A percentile compares a stretch with the other conserved stretches of the same genome.
Conservation (phyloP, 2,329 filamentous ascomycete genomes). For the Colletotrichum shisoi region DNA sequence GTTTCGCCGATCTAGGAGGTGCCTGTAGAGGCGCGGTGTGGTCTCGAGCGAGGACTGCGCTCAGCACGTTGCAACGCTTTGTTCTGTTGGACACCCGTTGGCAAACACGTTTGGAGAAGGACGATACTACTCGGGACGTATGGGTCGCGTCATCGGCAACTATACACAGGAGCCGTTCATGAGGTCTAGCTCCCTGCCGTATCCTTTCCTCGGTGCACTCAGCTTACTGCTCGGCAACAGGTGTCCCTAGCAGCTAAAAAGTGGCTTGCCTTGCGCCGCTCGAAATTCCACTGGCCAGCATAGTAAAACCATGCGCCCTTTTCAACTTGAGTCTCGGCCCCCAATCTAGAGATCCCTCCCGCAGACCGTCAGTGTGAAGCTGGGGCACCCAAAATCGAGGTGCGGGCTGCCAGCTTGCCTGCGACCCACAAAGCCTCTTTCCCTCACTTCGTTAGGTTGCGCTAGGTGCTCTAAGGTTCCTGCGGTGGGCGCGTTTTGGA, state of each 20-base stretch:
- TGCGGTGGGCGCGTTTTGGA: not conserved
- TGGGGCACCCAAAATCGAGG: conserved; percentile 5
- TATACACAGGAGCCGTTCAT: not conserved
- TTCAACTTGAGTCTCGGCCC: not conserved
- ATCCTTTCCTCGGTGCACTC: conserved; percentile 1
- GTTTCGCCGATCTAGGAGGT: conserved; percentile 19
- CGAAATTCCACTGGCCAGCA: not conserved
- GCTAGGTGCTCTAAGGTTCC: conserved; percentile 10
- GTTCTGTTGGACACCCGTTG: not conserved
- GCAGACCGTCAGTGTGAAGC: conserved; percentile 1
- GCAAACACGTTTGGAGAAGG: not conserved
- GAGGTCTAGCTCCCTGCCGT: conserved; percentile 17
- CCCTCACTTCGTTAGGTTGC: conserved; percentile 11
- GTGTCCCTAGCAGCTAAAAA: not conserved
- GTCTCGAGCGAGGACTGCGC: not conserved
- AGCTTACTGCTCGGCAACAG: not conserved
- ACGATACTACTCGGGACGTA: conserved; percentile 1
- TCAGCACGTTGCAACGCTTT: not conserved
- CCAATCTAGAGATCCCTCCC: not conserved
- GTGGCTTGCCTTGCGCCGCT: not conserved
- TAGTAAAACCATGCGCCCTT: not conserved
- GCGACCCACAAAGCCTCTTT: conserved; percentile 35
- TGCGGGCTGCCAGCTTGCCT: conserved; percentile 33
- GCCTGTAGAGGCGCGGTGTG: not conserved
- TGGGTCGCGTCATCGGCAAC: conserved; percentile 21